Percentiles rank a stretch among this genome's conserved stretches.
Conservation (phyloP, 805 yeast species). For the Ogataea parapolymorpha region DNA sequence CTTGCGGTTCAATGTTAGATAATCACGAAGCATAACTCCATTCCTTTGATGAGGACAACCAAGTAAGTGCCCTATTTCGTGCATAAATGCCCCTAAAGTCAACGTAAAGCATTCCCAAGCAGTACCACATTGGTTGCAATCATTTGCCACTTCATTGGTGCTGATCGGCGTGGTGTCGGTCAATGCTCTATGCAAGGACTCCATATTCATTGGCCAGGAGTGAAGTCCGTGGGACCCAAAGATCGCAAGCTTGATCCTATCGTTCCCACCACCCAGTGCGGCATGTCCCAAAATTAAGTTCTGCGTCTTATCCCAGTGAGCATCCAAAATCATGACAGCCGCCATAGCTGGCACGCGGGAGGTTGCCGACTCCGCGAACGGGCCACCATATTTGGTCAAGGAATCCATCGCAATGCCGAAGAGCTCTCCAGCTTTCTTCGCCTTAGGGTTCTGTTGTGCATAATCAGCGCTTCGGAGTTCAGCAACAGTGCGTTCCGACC, state of each 20-base stretch:
- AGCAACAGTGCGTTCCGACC: conserved; percentile 60
- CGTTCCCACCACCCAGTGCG: conserved; percentile 88
- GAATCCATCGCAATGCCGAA: conserved; percentile 81
- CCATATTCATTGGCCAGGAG: conserved; percentile 87
- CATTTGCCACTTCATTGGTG: conserved; percentile 81
- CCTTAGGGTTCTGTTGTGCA: conserved; percentile 84
- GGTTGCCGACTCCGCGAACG: conserved; percentile 38
- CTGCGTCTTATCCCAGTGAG: conserved; percentile 68
- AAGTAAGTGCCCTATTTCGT: conserved; percentile 87
- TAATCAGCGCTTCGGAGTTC: conserved; percentile 73
- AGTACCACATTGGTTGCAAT: conserved; percentile 76
- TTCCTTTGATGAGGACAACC: conserved; percentile 90
- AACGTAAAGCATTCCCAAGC: conserved; percentile 87
- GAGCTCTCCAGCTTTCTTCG: conserved; percentile 68
- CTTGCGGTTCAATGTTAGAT: conserved; percentile 73
- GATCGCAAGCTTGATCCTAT: conserved; percentile 70
- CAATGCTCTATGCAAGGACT: conserved; percentile 64
- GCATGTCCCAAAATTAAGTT: conserved; percentile 80
- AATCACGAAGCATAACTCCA: conserved; percentile 91
- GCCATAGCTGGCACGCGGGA: conserved; percentile 59
- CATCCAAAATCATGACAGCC: conserved; percentile 81
- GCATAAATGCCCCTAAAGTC: conserved; percentile 91
- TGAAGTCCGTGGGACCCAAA: conserved; percentile 92
- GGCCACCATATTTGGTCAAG: conserved; percentile 52
- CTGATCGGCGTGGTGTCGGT: conserved; percentile 67